phyloP scores from a whole-genome alignment of 2,329 filamentous ascomycete species.

The Rosellinia necatrix region DNA sequence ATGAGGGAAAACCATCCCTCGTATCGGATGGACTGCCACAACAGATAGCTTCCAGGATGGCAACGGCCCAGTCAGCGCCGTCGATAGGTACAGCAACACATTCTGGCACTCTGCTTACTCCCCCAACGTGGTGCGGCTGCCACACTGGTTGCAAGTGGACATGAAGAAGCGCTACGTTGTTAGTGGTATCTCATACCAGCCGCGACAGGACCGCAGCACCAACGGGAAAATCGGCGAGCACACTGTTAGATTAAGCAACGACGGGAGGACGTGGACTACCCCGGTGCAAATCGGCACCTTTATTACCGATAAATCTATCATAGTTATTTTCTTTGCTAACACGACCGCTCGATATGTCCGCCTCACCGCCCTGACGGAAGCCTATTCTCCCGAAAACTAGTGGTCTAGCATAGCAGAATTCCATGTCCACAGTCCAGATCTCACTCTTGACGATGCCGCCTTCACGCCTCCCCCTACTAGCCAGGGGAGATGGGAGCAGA shows the following conservation, averaged over 20 bases:
- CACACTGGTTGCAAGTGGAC: conserved; percentile 42
- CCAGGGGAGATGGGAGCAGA: conserved; percentile 42
- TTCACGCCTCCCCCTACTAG: conserved; percentile 30
- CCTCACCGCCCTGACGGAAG: conserved; percentile 39
- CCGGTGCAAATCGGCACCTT: conserved; percentile 40
- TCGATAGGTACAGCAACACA: conserved; percentile 38
- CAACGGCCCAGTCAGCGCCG: conserved; percentile 37
- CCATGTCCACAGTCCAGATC: conserved; percentile 37
- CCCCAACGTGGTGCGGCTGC: conserved; percentile 27
- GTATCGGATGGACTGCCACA: conserved; percentile 36
- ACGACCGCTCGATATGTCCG: conserved; percentile 38
- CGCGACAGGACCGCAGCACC: conserved; percentile 35
- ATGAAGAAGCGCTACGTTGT: conserved; percentile 35
- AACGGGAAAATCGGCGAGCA: conserved; percentile 41
- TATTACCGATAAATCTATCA: conserved; percentile 36
- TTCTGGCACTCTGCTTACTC: conserved; percentile 39
- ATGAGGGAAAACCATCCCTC: conserved; percentile 30
- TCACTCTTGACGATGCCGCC: conserved; percentile 19
- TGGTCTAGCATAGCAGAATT: conserved; percentile 43
- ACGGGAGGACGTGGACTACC: conserved; percentile 36
- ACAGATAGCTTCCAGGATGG: conserved; percentile 38
- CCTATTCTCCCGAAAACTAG: conserved; percentile 30
- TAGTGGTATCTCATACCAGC: conserved; percentile 40
- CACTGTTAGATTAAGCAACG: conserved; percentile 37
- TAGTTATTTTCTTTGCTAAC: conserved; percentile 43